Evolutionary conservation across 768 basidiomycete genomes (phyloP).

Genomic region (Chlorophyllum brunneum): DNA sequence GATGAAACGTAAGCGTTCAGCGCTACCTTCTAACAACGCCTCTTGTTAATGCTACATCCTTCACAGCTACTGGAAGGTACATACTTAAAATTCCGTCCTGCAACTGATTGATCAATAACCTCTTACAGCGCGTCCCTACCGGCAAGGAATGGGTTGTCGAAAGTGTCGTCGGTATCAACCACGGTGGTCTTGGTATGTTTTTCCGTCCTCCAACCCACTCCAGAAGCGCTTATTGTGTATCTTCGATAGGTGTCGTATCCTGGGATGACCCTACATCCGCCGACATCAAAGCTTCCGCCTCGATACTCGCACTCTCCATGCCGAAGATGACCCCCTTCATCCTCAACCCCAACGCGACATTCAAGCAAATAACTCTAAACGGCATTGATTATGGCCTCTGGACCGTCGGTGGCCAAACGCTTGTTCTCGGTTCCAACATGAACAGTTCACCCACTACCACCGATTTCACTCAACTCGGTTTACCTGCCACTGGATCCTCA

Average conservation of each 20-base stretch:
- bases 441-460: constrained; percentile 35
- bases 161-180: constrained; percentile 64
- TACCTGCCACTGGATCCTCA: constrained; percentile 15
- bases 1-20: constrained; percentile 40
- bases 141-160: constrained; percentile 69
- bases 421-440: constrained; percentile 51
- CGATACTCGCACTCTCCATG: constrained; percentile 41
- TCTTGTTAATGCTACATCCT: background rate
- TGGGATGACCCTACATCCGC: constrained; percentile 52
- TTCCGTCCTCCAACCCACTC: background rate
- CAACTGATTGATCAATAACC: background rate
- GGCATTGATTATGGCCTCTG: constrained; percentile 51
- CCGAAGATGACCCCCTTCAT: constrained; percentile 45
- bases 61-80: constrained; percentile 47
- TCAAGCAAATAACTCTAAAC: constrained; percentile 34
- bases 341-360: constrained; percentile 35
- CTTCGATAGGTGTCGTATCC: constrained; percentile 37
- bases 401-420: constrained; percentile 34
- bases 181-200: constrained; percentile 53
- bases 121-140: constrained; percentile 46
- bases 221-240: background rate
- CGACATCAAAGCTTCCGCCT: constrained; percentile 52
- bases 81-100: background rate
- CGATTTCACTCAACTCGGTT: constrained; percentile 25
- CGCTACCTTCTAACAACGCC: background rate